phyloP scores from a whole-genome alignment of 352 stramenopile species.

The Globisporangium iwayamae region DNA sequence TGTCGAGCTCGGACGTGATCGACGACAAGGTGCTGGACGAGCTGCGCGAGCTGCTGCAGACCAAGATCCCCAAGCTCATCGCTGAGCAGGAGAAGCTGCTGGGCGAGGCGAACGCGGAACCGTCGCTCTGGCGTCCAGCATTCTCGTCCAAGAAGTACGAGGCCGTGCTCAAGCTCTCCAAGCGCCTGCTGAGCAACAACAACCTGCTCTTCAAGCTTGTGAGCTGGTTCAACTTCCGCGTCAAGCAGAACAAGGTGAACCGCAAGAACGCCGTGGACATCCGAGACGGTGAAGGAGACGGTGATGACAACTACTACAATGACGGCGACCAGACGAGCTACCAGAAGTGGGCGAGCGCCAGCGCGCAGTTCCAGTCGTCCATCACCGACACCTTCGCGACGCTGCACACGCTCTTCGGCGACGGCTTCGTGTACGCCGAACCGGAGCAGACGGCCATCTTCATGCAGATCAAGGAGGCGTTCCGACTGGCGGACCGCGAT shows the following conservation, averaged over 20 bases:
- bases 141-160: constrained; percentile 82
- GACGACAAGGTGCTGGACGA: constrained; percentile 44
- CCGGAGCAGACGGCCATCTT: constrained; percentile 78
- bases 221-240: constrained; percentile 66
- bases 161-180: constrained; percentile 46
- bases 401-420: constrained; percentile 67
- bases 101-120: constrained; percentile 55
- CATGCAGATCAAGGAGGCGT: constrained; percentile 88
- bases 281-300: constrained; percentile 26
- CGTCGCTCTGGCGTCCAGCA: constrained; percentile 54
- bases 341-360: constrained; percentile 49
- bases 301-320: constrained; percentile 20
- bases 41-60: constrained; percentile 50
- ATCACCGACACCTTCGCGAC: constrained; percentile 69
- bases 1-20: constrained; percentile 48
- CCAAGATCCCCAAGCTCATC: constrained; percentile 51
- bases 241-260: constrained; percentile 41
- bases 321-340: constrained; percentile 25
- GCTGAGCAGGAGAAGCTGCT: constrained; percentile 58
- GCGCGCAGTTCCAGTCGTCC: constrained; percentile 40
- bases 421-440: constrained; percentile 72
- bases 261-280: constrained; percentile 47
- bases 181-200: constrained; percentile 77
- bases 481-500: constrained; percentile 71
- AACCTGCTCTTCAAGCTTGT: constrained; percentile 78